Evolutionary conservation across 768 basidiomycete species (phyloP).

Genomic region (Glaciozyma martinii): DNA sequence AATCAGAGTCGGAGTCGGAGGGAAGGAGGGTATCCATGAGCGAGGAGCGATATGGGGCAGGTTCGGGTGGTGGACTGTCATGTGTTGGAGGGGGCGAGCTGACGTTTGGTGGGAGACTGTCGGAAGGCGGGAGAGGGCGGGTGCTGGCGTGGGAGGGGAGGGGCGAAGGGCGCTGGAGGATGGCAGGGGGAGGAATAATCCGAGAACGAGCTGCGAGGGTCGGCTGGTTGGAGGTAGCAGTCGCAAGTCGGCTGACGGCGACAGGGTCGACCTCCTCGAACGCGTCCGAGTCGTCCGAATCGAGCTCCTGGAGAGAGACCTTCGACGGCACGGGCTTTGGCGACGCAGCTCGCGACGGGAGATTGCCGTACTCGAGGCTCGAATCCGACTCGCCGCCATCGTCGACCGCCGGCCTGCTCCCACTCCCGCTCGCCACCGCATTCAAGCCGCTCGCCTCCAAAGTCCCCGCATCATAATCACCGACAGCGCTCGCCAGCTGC

Average conservation of each 20-base stretch:
- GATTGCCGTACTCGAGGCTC: constrained; percentile 29
- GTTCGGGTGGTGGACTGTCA: constrained; percentile 24
- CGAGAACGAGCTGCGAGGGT: background rate
- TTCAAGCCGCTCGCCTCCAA: background rate
- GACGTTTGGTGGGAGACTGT: background rate
- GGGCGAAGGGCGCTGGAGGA: no score
- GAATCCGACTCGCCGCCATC: constrained; percentile 33
- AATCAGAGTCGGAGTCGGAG: constrained; percentile 14
- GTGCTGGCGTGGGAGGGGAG: background rate
- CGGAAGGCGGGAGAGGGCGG: background rate
- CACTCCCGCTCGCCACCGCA: background rate
- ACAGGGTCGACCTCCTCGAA: constrained; percentile 33
- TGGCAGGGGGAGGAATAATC: no score
- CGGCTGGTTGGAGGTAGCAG: background rate
- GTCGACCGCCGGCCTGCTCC: background rate
- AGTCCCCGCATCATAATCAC: background rate
- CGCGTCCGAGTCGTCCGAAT: constrained; percentile 34
- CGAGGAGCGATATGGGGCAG: background rate
- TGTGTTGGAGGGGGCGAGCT: constrained; percentile 18
- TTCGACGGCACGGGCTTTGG: background rate
- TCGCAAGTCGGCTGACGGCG: background rate
- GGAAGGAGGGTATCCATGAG: constrained; percentile 16
- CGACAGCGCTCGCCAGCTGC: background rate
- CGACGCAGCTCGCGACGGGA: background rate
- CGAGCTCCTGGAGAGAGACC: background rate